Percentiles rank a stretch among this genome's conserved stretches.
phyloP scores from a whole-genome alignment of 2,329 filamentous ascomycete genomes.

The Fusarium odoratissimum region DNA sequence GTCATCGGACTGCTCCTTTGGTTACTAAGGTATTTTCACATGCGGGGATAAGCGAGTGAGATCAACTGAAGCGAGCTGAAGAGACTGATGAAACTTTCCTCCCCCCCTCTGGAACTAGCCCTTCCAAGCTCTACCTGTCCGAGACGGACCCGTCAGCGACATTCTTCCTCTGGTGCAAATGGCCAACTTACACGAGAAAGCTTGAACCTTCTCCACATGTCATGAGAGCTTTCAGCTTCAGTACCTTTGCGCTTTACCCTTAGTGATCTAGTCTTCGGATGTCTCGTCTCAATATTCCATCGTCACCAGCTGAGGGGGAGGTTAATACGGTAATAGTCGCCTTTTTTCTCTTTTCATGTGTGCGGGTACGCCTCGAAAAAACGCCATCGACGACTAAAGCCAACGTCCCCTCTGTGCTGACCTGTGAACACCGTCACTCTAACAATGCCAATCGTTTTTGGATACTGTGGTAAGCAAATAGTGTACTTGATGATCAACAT shows the following conservation, averaged over 20 bases:
- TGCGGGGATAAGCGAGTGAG: constrained; percentile 8
- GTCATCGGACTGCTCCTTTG: background rate
- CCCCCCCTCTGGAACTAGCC: background rate
- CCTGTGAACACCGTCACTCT: background rate
- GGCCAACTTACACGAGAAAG: constrained; percentile 3
- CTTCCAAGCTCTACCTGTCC: constrained; percentile 5
- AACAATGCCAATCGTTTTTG: background rate
- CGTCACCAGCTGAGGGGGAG: constrained; percentile 18
- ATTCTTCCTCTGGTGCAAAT: constrained; percentile 21
- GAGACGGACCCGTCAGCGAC: constrained; percentile 31
- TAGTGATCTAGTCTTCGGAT: constrained; percentile 6
- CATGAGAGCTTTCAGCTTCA: constrained; percentile 7
- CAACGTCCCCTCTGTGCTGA: background rate
- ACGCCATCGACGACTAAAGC: constrained; percentile 4
- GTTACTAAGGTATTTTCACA: constrained; percentile 1
- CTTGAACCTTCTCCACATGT: constrained; percentile 5
- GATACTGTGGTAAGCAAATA: background rate
- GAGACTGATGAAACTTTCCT: constrained; percentile 24
- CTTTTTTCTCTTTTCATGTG: constrained; percentile 5
- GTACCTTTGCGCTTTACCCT: constrained; percentile 11
- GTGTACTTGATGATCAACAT: background rate
- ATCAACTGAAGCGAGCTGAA: constrained; percentile 15
- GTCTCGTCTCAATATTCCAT: constrained; percentile 24
- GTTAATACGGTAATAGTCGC: constrained; percentile 15
- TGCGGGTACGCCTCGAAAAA: background rate